Base-by-base conservation (phyloP, 192 early-diverging fungal genomes). In the Jimgerdemannia flammicorona region DNA sequence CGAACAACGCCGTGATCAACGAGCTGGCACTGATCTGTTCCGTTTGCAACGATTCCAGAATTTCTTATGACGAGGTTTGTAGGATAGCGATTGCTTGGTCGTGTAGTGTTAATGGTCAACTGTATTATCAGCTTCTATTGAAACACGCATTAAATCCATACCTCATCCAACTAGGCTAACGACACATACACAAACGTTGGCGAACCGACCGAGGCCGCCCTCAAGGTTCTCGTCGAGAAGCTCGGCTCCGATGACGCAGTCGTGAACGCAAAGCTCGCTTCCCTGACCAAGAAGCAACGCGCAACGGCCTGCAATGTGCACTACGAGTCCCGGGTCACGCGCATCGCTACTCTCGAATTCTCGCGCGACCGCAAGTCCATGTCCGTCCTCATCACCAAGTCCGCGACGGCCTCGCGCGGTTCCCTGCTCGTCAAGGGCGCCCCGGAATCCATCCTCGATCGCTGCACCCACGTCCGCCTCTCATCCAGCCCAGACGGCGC, bases 171-270 rank as follows among this genome's bases (percentile, higher is more conserved):
- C 43, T 66, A 80, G 80, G 54, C 74, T 3, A 67, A 79, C 40
- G 88, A 90, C 64, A 18, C 79, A 14, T 95, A 95, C 84, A 70
- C 75, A 64, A 93, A 92, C 79, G 88, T 97, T 75, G 98, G 98
- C 70, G 98, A 99, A 86, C 97, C 98, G 3, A 99, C 98, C 63
- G 98, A 99, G 85, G 98, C 97, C 11, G 98, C 98, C 40, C 87
- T 99, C 70, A 92, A 92, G 70, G 93, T 95, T 20, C 88, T 99
- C 69, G 96, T 93, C 10, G 98, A 99, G 85, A 98, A 98, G 84
- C 76, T 99, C 67, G 93, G 93, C 67, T 94, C 96, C 6, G 85
- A 91, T 72, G 89, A 94, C 77, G 54, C 78, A 4, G 70, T 71
- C 8, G 86, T 95, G 29, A 99, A 98, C 81, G 74, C 74, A 29